Evolutionary conservation across 2,329 filamentous ascomycete genomes (phyloP), one percentile per base, ranked within the genome.

Genomic region (Drechslera avenae): DNA sequence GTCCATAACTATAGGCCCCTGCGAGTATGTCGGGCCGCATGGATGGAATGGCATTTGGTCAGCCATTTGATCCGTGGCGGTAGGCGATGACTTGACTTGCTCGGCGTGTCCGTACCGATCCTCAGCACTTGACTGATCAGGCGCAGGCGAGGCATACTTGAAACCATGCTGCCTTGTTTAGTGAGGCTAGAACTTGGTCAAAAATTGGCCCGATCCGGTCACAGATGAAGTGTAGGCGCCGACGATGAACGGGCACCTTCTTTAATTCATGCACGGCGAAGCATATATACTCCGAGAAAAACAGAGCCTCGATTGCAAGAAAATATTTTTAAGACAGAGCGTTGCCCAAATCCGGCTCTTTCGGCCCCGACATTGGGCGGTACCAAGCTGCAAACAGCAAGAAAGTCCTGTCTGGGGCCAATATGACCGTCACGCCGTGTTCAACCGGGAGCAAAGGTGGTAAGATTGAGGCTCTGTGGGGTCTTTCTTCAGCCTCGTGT

Each of bases 401-500:
- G 10, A 28, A 13, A 28, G 26, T 28, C 26, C 26, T 28, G 9
- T 28, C 26, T 23, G 39, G 23, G 34, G 21, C 34, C 14, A 28
- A 31, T 19, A 43, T 31, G 9, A 9, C 23, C 2, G 23, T 6
- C 2, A 17, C 21, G 34, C 28, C 16, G 21, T 23, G 21, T 8
- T 23, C 31, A 19, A 19, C 21, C 39, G n/a, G 35, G 17, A 16
- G 21, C 23, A 14, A 41, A 23, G 4, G 18, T 12, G 12, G 10
- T 7, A 36, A 12, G 12, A 10, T 28, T 43, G 49, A 42, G 19
- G 32, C 37, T 47, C 37, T 23, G 34, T 12, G n/a, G 42, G 37
- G 48, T 32, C 26, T 19, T 12, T 23, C 10, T 33, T 23, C 39
- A 44, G 48, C 37, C 49, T 42, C 33, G 44, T 10, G 13, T 13